These are phyloP conservation scores for Ogataea paradorogensis DNA, from an alignment of 805 yeast genomes.

Conservation along the genomic window DNA sequence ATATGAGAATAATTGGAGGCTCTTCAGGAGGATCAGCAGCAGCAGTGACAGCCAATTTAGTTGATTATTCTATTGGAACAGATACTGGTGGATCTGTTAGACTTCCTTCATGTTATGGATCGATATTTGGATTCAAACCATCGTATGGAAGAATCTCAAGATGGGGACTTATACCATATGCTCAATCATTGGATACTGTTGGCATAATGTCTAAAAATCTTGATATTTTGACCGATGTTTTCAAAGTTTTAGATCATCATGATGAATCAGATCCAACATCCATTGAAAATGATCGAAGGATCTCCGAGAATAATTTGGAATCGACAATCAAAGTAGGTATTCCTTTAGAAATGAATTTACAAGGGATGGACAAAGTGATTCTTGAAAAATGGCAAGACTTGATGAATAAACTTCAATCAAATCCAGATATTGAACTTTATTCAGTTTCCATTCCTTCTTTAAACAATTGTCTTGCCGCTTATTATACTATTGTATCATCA, in stretches of 20 bases:
- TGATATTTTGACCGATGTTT: conserved; percentile 45
- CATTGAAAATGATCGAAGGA: conserved; percentile 38
- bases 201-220: conserved; percentile 68
- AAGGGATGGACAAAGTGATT: conserved; percentile 49
- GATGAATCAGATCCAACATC: conserved; percentile 85
- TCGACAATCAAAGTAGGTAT: conserved; percentile 58
- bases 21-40: conserved; percentile 97
- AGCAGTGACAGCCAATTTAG: conserved; percentile 70
- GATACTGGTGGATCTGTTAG: conserved; percentile 98
- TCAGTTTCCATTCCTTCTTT: conserved; percentile 72
- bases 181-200: conserved; percentile 92
- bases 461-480: conserved; percentile 66
- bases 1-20: conserved; percentile 67
- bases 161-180: conserved; percentile 89
- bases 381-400: conserved; percentile 45
- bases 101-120: conserved; percentile 85
- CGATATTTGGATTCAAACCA: conserved; percentile 87
- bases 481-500: conserved; percentile 85
- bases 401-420: conserved; percentile 40
- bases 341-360: conserved; percentile 61
- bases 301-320: conserved; percentile 6
- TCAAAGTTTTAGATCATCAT: conserved; percentile 49
- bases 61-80: conserved; percentile 81
- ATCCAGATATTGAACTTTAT: conserved; percentile 52
- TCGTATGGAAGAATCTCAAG: conserved; percentile 89